Evolutionary conservation across 768 basidiomycete species (phyloP).

Genomic region (Lactarius trivialis): DNA sequence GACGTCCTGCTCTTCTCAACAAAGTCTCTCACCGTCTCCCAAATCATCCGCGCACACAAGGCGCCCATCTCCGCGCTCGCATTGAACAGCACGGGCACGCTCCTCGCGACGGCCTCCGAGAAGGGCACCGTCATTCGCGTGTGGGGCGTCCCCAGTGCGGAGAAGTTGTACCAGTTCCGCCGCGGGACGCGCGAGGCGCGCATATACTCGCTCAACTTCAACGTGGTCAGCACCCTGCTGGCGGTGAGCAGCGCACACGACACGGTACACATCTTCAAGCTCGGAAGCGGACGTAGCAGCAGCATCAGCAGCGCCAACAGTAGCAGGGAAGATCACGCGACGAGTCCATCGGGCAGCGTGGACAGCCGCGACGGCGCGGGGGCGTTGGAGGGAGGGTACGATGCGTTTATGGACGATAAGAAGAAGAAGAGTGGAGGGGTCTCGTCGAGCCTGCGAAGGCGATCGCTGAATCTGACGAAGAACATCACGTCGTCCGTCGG

Average conservation of each 20-base stretch:
- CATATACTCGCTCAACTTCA: conserved; percentile 86
- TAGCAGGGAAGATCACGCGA: conserved; percentile 30
- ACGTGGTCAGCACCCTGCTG: conserved; percentile 71
- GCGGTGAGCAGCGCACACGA: conserved; percentile 90
- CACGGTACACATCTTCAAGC: conserved; percentile 94
- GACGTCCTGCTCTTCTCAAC: conserved; percentile 96
- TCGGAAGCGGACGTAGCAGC: conserved; percentile 39
- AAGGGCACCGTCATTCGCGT: conserved; percentile 98
- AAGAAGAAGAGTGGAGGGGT: conserved; percentile 45
- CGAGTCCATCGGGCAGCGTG: conserved; percentile 60
- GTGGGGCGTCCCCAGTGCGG: conserved; percentile 83
- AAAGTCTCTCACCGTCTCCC: conserved; percentile 82
- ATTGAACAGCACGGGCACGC: conserved; percentile 79
- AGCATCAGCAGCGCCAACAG: conserved; percentile 13
- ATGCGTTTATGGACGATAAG: conserved; percentile 76
- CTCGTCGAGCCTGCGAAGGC: conserved; percentile 57
- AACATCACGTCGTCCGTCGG: conserved; percentile 72
- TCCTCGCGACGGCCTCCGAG: conserved; percentile 89
- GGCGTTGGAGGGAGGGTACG: conserved; percentile 71
- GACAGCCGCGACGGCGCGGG: conserved; percentile 57
- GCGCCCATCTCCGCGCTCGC: conserved; percentile 82
- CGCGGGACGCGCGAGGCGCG: conserved; percentile 80
- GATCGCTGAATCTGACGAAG: conserved; percentile 70
- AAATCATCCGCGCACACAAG: conserved; percentile 97
- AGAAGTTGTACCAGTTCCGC: conserved; percentile 93